Evolutionary conservation across 257 asterid genomes (phyloP), one percentile per base, ranked within the genome.

Genomic region (Leptodermis oblonga): DNA sequence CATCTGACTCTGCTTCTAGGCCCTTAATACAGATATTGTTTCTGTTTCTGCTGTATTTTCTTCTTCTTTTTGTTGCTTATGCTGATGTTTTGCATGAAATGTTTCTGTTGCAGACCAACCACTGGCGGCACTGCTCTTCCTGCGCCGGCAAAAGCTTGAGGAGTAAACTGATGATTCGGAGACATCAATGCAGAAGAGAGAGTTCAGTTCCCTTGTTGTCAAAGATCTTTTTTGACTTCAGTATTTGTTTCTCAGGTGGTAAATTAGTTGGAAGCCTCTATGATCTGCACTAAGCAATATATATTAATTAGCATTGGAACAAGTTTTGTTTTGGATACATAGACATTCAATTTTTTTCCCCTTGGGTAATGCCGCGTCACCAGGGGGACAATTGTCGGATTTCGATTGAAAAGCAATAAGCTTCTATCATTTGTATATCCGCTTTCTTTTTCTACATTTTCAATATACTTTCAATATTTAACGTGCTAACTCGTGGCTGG

Each of bases 101-200:
- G n/a, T 70, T 70, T 33, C 70, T 74, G 52, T 76, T 74, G 71
- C 86, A 90, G 97, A 80, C 95, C 97, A 46, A 90, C 97, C 15
- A 88, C 97, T 11, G 97, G 95, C 61, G 95, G 90, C 79, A 87
- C 83, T 23, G 82, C 86, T 73, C 80, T 88, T 71, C 65, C 83
- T 18, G 49, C 71, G 17, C 76, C 72, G 6, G 67, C 66, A 34
- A 67, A 67, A 67, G 62, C 77, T 22, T 73, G n/a, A 65, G 26
- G 48, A 2, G 5, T 52, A 18, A 23, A 43, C 46, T 53, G 51
- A 52, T 55, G 45, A 39, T 25, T 25, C 20, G 22, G 3, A 17
- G 18, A 33, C 18, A 56, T 31, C 7, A 7, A 54, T 51, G 8
- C 56, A 51, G 55, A 49, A 51, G 26, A 51, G 3, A 48, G 7